Conservation (phyloP, 148 eudicot genomes). For the Euryodendron excelsum region DNA sequence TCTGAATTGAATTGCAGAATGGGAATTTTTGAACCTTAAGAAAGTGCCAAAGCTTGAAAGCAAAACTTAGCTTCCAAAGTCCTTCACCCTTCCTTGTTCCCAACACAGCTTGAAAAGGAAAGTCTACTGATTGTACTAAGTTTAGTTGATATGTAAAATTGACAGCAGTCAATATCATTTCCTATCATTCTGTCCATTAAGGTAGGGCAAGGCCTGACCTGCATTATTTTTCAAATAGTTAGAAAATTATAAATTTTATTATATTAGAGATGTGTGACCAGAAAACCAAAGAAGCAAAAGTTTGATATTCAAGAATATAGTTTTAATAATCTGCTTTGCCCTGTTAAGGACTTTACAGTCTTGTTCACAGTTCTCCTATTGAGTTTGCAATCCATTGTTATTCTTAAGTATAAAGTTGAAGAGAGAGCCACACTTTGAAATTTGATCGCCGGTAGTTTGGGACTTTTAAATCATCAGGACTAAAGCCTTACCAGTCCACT, state of each 20-base stretch:
- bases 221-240: neutral
- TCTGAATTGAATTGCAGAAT: neutral
- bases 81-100: neutral
- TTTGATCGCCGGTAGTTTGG: no score
- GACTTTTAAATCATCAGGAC: no score
- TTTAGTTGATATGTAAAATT: neutral
- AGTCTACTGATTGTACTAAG: neutral
- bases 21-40: neutral
- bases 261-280: neutral
- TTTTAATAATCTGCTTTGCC: neutral
- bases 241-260: neutral
- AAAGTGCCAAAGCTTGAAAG: neutral
- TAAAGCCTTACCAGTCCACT: no score
- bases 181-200: neutral
- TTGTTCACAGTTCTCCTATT: neutral
- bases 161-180: no score
- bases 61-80: constrained; percentile 1
- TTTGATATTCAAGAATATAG: neutral
- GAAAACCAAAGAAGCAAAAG: neutral
- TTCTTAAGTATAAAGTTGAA: no score
- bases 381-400: neutral
- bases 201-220: neutral
- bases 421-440: no score
- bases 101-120: neutral
- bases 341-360: neutral